These are phyloP conservation scores for Ustilago lituana DNA, from an alignment of 1,284 basidiomycete species.

Conservation along the genomic window DNA sequence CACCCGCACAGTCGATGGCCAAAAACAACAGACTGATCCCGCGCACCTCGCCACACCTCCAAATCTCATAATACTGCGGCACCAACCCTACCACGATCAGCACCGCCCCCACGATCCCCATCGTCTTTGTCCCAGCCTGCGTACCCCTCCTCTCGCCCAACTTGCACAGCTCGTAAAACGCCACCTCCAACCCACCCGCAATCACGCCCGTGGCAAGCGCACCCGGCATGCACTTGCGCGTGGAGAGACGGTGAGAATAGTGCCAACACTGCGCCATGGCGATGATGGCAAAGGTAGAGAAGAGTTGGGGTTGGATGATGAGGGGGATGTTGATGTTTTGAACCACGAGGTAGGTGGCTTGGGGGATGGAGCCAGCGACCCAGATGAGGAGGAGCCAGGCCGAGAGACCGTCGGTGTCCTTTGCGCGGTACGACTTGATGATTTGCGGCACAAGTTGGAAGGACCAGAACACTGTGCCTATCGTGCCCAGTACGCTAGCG, in stretches of 20 bases:
- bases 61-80: conserved; percentile 76
- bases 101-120: conserved; percentile 76
- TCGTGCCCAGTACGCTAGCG: conserved; percentile 37
- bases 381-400: conserved; percentile 78
- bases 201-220: conserved; percentile 69
- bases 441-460: conserved; percentile 78
- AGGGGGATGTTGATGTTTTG: conserved; percentile 78
- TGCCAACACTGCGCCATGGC: conserved; percentile 74
- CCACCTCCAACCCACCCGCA: conserved; percentile 74
- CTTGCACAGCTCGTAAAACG: conserved; percentile 71
- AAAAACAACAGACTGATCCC: conserved; percentile 80
- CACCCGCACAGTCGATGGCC: conserved; percentile 77
- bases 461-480: conserved; percentile 75
- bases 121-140: conserved; percentile 72
- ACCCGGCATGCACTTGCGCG: conserved; percentile 68
- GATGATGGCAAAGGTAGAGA: conserved; percentile 74
- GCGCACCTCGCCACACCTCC: conserved; percentile 75
- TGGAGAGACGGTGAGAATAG: conserved; percentile 70
- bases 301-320: conserved; percentile 78
- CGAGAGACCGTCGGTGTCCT: conserved; percentile 79
- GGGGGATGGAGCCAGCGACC: conserved; percentile 74
- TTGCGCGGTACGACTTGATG: conserved; percentile 76
- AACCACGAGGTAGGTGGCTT: conserved; percentile 78
- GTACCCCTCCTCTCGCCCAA: conserved; percentile 71
- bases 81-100: conserved; percentile 75